A percentile compares a stretch with the other conserved stretches of the same genome.
These are phyloP conservation scores for Geranium rotundifolium DNA, from an alignment of 345 rosid genomes.

Conservation along the genomic window DNA sequence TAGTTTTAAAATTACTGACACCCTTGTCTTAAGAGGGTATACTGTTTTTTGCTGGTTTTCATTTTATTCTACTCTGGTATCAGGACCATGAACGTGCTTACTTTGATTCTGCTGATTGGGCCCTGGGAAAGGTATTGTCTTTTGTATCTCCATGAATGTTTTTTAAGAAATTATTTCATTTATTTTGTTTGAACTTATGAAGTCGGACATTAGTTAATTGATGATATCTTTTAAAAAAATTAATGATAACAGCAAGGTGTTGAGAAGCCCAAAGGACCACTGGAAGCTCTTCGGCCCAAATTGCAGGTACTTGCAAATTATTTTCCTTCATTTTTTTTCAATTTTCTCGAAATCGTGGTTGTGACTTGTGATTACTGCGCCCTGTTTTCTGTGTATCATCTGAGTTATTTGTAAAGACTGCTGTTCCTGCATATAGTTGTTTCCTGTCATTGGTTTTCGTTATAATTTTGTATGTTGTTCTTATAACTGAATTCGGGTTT, in stretches of 20 bases:
- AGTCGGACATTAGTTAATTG: not conserved
- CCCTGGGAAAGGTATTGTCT: slow-evolving; percentile 81
- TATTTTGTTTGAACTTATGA: not conserved
- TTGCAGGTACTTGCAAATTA: slow-evolving; percentile 47
- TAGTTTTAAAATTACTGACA: not conserved
- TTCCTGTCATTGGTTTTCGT: no score
- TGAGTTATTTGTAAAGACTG: not conserved
- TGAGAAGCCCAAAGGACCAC: slow-evolving; percentile 96
- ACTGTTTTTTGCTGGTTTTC: slow-evolving; percentile 4
- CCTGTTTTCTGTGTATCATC: not conserved
- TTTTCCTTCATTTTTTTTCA: not conserved
- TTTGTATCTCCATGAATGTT: not conserved
- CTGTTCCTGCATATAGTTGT: not conserved
- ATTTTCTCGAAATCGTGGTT: no score
- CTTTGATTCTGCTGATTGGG: slow-evolving; percentile 99
- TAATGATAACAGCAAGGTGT: slow-evolving; percentile 75
- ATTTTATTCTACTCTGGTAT: slow-evolving; percentile 12
- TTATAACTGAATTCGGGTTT: not conserved
- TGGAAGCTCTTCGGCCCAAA: slow-evolving; percentile 98
- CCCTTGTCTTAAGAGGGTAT: not conserved
- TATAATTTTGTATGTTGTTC: not conserved
- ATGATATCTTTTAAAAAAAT: not conserved
- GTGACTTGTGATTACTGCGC: no score
- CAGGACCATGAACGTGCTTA: slow-evolving; percentile 97
- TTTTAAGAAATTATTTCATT: no score